Evolutionary conservation across 1,284 basidiomycete species (phyloP), one percentile per base, ranked within the genome.

Genomic region (Apiotrichum gamsii): DNA sequence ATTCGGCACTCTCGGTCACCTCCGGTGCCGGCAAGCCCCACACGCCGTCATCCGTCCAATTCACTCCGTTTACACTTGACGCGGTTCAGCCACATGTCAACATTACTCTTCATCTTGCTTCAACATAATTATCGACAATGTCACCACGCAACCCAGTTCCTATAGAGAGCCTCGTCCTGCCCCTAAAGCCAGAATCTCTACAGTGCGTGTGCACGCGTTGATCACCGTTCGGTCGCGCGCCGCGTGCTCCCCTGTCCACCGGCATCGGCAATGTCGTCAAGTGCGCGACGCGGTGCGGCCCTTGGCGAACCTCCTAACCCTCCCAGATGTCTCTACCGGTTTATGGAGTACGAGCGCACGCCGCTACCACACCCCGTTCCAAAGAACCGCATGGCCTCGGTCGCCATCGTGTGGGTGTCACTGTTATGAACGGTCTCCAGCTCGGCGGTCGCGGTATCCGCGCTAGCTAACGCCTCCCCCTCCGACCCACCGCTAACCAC

Each of bases 111-210:
- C 37, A 18, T 32, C 30, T 5, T 28, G 24, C 38, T 39, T 28
- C 39, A 28, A 6, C 25, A 28, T 28, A 28, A 6, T 28, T 11
- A 11, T 28, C 25, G 39, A 29, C 20, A 30, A 56, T 52, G 48
- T 40, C 48, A 28, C 43, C 56, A 38, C 47, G 54, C 41, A 53
- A 61, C 43, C 61, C 59, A 0, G 25, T 35, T 25, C 60, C 58
- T 14, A 56, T 70, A 20, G 64, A 70, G 56, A 55, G 58, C 23
- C 47, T 64, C 15, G 42, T 66, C 0, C 60, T 62, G 2, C 68
- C 68, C 6, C 60, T 70, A 43, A 70, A 69, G 44, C 56, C 61
- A 11, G 65, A 60, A 39, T 67, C 65, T 2, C 50, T 70, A 20
- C 61, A 65, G 68, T 67, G 44, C 16, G n/a, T 28, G 65, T 56